A percentile compares a stretch with the other conserved stretches of the same genome.
Evolutionary conservation across 2,329 filamentous ascomycete species (phyloP).

Genomic region (Ophiosphaerella korrae): DNA sequence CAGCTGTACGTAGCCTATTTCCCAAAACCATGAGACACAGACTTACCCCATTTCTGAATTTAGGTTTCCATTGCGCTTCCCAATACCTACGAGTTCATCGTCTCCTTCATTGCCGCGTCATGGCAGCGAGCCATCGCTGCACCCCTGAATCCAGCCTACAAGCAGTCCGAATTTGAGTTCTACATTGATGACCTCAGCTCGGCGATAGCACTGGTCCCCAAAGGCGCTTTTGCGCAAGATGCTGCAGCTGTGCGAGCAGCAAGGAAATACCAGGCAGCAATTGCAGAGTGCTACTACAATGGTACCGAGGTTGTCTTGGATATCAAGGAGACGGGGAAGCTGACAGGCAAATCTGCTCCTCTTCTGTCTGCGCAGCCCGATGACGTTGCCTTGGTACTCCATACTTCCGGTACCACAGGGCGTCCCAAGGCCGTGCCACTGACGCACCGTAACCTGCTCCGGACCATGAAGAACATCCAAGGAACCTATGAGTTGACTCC

Average conservation of each 20-base stretch:
- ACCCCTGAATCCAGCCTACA: conserved; percentile 86
- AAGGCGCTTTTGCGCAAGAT: conserved; percentile 68
- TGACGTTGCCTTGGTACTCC: conserved; percentile 79
- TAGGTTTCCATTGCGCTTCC: conserved; percentile 75
- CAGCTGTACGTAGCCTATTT: conserved; percentile 56
- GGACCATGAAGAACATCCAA: conserved; percentile 83
- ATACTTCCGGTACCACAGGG: conserved; percentile 85
- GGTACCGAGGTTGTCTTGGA: conserved; percentile 72
- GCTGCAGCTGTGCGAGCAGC: conserved; percentile 77
- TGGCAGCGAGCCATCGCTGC: conserved; percentile 84
- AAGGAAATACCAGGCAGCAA: conserved; percentile 78
- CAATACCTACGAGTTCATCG: conserved; percentile 87
- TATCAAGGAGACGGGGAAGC: conserved; percentile 75
- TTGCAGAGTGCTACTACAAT: conserved; percentile 86
- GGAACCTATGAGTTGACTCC: conserved; percentile 74
- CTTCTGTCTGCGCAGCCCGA: conserved; percentile 68
- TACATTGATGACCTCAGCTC: conserved; percentile 89
- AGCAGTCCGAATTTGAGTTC: conserved; percentile 89
- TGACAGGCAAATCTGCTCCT: conserved; percentile 58
- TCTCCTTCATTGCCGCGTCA: conserved; percentile 83
- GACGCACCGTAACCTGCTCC: conserved; percentile 78
- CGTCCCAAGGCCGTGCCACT: conserved; percentile 82
- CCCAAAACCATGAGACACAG: background rate
- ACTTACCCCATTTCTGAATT: background rate
- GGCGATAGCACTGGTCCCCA: conserved; percentile 75